Conservation (phyloP, 306 rosid genomes). For the Elaeagnus macrophylla region DNA sequence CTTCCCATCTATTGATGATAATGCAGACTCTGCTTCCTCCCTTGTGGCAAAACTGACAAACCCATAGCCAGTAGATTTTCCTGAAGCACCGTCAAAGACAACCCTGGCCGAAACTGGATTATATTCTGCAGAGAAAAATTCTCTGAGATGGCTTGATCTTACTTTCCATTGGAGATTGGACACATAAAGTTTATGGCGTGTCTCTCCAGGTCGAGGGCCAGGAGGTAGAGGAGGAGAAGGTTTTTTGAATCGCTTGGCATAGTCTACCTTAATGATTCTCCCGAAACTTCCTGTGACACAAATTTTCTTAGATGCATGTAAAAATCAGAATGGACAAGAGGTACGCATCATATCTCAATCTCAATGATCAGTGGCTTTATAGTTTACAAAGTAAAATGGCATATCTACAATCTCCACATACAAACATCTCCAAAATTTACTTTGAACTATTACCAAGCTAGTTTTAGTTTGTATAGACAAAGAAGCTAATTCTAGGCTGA, state of each 20-base stretch:
- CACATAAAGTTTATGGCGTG: constrained; percentile 49
- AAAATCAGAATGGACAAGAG: constrained; percentile 7
- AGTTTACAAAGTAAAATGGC: neutral
- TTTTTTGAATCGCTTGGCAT: constrained; percentile 63
- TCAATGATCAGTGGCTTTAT: neutral
- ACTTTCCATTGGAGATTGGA: constrained; percentile 81
- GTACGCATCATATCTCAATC: constrained; percentile 4
- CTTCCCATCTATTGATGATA: constrained; percentile 74
- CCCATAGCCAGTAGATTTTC: constrained; percentile 73
- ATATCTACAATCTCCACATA: neutral
- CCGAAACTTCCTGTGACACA: constrained; percentile 55
- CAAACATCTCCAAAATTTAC: neutral
- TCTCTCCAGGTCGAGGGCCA: constrained; percentile 39
- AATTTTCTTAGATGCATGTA: constrained; percentile 5
- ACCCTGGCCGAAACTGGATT: constrained; percentile 78
- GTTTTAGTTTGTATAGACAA: too few relatives aligned
- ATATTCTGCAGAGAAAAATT: constrained; percentile 50
- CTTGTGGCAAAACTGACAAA: constrained; percentile 62
- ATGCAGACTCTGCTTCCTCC: constrained; percentile 77
- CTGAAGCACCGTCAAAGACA: constrained; percentile 57
- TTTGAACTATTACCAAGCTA: too few relatives aligned
- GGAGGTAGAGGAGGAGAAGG: constrained; percentile 53
- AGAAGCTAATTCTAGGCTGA: too few relatives aligned
- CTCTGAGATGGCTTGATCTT: constrained; percentile 67
- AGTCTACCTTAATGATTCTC: constrained; percentile 58